Evolutionary conservation across 352 stramenopile genomes (phyloP).

Genomic region (Phytopythium vexans): DNA sequence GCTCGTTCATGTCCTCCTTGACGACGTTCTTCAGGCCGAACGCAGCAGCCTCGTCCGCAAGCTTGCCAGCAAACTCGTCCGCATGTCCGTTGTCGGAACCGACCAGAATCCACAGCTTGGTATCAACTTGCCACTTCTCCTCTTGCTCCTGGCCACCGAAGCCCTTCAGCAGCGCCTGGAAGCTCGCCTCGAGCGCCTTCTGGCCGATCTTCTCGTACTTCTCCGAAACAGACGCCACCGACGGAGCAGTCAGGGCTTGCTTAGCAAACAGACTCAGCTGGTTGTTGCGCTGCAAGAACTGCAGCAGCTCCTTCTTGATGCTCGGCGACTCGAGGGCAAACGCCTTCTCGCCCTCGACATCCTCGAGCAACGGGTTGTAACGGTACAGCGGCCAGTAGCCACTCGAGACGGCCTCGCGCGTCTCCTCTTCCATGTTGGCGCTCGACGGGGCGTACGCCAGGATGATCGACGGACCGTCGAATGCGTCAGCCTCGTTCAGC

Average conservation of each 20-base stretch:
- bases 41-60: conserved; percentile 60
- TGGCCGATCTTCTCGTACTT: conserved; percentile 81
- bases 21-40: conserved; percentile 77
- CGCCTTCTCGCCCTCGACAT: conserved; percentile 79
- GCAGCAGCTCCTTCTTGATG: conserved; percentile 88
- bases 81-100: conserved; percentile 74
- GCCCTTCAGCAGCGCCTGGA: conserved; percentile 69
- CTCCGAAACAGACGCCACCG: conserved; percentile 39
- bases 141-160: conserved; percentile 40
- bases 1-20: conserved; percentile 84
- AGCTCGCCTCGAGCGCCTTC: conserved; percentile 80
- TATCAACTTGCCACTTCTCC: conserved; percentile 63
- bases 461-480: conserved; percentile 89
- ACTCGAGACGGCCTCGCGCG: conserved; percentile 76
- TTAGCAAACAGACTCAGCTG: conserved; percentile 88
- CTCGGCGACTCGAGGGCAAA: conserved; percentile 90
- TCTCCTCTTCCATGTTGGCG: conserved; percentile 87
- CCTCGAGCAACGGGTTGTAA: conserved; percentile 84
- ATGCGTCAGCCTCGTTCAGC: conserved; percentile 89
- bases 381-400: conserved; percentile 93
- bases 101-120: conserved; percentile 75
- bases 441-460: conserved; percentile 86
- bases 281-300: conserved; percentile 89
- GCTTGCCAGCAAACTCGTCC: conserved; percentile 69
- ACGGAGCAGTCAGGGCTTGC: conserved; percentile 48